A percentile compares a stretch with the other conserved stretches of the same genome.
phyloP scores from a whole-genome alignment of 148 eudicot species.

The Fagopyrum tataricum region DNA sequence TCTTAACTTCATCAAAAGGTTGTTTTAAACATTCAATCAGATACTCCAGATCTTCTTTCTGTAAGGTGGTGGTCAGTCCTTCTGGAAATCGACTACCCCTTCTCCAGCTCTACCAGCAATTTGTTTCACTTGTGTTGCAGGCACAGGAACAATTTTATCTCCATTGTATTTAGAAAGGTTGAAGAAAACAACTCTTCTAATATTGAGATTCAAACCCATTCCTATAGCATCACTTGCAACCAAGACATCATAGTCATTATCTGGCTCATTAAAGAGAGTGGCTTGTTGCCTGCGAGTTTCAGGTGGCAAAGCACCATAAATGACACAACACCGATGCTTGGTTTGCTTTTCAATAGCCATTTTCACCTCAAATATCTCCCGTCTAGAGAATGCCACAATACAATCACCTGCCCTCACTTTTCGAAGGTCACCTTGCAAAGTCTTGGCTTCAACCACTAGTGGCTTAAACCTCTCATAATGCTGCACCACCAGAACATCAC shows the following conservation, averaged over 20 bases:
- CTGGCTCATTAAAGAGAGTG: constrained; percentile 66
- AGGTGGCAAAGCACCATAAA: constrained; percentile 96
- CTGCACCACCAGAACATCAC: constrained; percentile 79
- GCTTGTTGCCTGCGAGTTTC: constrained; percentile 97
- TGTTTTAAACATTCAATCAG: constrained; percentile 77
- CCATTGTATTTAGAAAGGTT: constrained; percentile 87
- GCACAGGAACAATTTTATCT: constrained; percentile 74
- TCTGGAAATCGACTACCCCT: constrained; percentile 95
- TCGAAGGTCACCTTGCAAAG: constrained; percentile 73
- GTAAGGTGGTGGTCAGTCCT: constrained; percentile 76
- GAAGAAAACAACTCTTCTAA: constrained; percentile 71
- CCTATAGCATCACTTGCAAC: constrained; percentile 99
- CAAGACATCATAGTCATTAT: constrained; percentile 76
- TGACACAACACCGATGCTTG: constrained; percentile 87
- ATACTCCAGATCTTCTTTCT: constrained; percentile 73
- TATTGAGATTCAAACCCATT: constrained; percentile 95
- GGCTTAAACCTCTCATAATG: constrained; percentile 85
- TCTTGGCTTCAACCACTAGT: constrained; percentile 92
- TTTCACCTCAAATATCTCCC: constrained; percentile 95
- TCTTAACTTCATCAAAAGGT: constrained; percentile 68
- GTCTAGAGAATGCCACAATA: constrained; percentile 94
- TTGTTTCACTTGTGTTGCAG: constrained; percentile 92
- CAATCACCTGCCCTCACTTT: constrained; percentile 91
- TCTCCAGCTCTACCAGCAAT: constrained; percentile 96
- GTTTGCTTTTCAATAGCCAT: constrained; percentile 85